Evolutionary conservation across 1,284 basidiomycete species (phyloP), one percentile per base, ranked within the genome.

Genomic region (Puccinia horiana): DNA sequence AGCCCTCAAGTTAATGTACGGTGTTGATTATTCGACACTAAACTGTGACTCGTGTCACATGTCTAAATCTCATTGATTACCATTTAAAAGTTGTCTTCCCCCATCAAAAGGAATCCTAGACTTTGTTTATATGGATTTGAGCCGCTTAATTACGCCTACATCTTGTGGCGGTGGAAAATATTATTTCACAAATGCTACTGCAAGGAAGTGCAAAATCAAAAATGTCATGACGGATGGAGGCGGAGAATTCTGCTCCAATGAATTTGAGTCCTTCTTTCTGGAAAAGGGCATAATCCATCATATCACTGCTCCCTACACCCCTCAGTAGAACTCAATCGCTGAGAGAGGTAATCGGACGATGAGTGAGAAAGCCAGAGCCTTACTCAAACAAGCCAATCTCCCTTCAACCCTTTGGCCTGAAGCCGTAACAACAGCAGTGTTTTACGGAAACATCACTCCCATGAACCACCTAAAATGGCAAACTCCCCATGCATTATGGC

Each of bases 341-440:
- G 84, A 86, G 83, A 75, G 87, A 61, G 11, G 83, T 29, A 84
- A 86, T 83, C 74, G 86, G 0, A 88, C 86, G 4, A 85, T 85
- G n/a, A 74, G 85, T 1, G 84, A 86, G 26, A 83, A 82, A 29
- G 83, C 83, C 9, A 75, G 85, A 0, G 84, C 85, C 0, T 84
- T 88, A 83, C 83, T 88, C 0, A 63, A 84, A 11, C 81, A 83
- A 32, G 56, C 86, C 0, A 78, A 83, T 9, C 84, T 88, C 0
- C 87, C 86, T 12, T 78, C 76, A 54, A 83, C 69, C 37, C 85
- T 87, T 6, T 88, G 88, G 88, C 85, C 84, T 0, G 85, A 88
- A 78, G 87, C 86, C 1, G 82, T 85, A 29, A 49, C 78, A 2
- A 86, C 87, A 72, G 84, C 81, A 23, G 83, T 85, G 12, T 88